A percentile compares a stretch with the other conserved stretches of the same genome.
These are phyloP conservation scores for Mycena amicta DNA, from an alignment of 768 basidiomycete species.

Conservation along the genomic window DNA sequence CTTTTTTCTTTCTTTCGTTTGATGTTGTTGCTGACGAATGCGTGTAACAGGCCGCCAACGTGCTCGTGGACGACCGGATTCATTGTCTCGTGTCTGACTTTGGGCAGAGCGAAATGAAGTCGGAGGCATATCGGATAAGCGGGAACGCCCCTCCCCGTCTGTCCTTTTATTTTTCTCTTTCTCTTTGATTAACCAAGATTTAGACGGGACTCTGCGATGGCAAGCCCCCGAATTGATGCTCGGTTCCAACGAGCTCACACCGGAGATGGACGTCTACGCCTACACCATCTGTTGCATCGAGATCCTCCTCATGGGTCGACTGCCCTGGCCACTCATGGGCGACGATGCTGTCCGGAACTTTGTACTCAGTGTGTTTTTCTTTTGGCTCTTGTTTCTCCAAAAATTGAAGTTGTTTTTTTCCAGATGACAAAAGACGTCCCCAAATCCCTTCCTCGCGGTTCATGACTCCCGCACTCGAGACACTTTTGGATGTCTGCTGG, in stretches of 20 bases:
- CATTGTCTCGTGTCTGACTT: constrained; percentile 82
- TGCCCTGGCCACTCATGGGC: constrained; percentile 58
- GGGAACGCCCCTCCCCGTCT: constrained; percentile 50
- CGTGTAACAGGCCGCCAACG: constrained; percentile 60
- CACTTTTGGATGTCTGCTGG: constrained; percentile 62
- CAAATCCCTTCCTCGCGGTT: constrained; percentile 43
- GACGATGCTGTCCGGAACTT: constrained; percentile 53
- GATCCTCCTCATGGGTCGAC: constrained; percentile 60
- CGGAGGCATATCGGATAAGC: constrained; percentile 65
- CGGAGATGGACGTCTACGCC: constrained; percentile 67
- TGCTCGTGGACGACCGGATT: constrained; percentile 69
- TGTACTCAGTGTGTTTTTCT: constrained; percentile 47
- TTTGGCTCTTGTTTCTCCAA: background rate
- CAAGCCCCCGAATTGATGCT: constrained; percentile 68
- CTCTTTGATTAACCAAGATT: constrained; percentile 1
- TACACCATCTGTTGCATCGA: constrained; percentile 69
- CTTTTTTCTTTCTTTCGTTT: background rate
- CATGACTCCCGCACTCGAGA: constrained; percentile 35
- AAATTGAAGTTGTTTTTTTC: constrained; percentile 10
- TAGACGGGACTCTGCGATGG: constrained; percentile 72
- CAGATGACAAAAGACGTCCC: constrained; percentile 57
- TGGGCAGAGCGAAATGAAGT: constrained; percentile 80
- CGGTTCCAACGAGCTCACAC: constrained; percentile 49
- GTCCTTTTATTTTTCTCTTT: constrained; percentile 24
- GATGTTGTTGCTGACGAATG: background rate